Percentiles rank a stretch among this genome's conserved stretches.
These are phyloP conservation scores for Senecio squalidus DNA, from an alignment of 140 eudicot species.

Conservation along the genomic window DNA sequence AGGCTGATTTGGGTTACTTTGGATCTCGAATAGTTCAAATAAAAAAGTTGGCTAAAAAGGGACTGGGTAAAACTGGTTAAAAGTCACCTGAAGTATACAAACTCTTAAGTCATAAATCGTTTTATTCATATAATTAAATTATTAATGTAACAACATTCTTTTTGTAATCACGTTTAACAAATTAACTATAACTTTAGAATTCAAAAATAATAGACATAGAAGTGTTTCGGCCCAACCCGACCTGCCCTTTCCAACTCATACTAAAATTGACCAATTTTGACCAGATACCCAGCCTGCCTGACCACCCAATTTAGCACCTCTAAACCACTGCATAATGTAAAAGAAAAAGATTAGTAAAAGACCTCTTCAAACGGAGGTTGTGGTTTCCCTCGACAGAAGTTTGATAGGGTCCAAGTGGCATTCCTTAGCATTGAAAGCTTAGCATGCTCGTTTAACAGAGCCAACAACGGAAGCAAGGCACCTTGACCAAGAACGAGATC, in stretches of 20 bases:
- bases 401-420: slow-evolving; percentile 95
- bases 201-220: not conserved
- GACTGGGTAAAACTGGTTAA: not conserved
- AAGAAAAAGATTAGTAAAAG: slow-evolving; percentile 2
- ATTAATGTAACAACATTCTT: too few relatives aligned
- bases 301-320: not conserved
- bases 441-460: slow-evolving; percentile 74
- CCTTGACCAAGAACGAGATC: slow-evolving; percentile 86
- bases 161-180: too few relatives aligned
- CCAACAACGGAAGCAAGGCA: slow-evolving; percentile 65
- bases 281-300: not conserved
- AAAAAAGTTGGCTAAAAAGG: not conserved
- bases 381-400: slow-evolving; percentile 92
- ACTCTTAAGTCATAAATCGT: not conserved
- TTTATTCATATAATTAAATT: not conserved
- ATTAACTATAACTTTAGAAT: too few relatives aligned
- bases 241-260: not conserved
- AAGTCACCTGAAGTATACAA: not conserved
- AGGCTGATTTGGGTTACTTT: not conserved
- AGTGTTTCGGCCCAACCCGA: not conserved
- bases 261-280: too few relatives aligned
- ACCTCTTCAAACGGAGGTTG: slow-evolving; percentile 93
- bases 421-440: slow-evolving; percentile 91
- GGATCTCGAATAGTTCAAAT: not conserved
- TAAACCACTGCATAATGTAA: not conserved